phyloP scores from a whole-genome alignment of 2,329 filamentous ascomycete genomes.

The Emergomyces pasteurianus region DNA sequence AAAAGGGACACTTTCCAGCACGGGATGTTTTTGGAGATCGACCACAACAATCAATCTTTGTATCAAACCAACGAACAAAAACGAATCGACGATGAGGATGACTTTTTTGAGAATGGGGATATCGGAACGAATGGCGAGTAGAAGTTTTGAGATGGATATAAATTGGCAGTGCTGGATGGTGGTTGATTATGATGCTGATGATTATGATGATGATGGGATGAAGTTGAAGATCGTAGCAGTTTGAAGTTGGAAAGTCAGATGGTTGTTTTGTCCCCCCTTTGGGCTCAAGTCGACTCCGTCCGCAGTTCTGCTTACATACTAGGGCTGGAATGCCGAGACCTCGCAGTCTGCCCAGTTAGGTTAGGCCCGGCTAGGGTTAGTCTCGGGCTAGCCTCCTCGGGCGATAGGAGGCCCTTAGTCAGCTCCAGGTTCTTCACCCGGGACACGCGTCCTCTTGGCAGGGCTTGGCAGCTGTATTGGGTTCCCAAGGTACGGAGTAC shows the following conservation, averaged over 20 bases:
- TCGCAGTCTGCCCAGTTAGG: too few relatives aligned
- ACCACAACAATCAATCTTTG: too few relatives aligned
- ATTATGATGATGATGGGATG: background rate
- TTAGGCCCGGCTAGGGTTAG: too few relatives aligned
- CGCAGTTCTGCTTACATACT: background rate
- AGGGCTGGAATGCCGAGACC: too few relatives aligned
- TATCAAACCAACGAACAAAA: too few relatives aligned
- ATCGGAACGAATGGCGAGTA: background rate
- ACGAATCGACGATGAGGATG: too few relatives aligned
- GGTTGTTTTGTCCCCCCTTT: too few relatives aligned
- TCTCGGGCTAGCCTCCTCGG: background rate
- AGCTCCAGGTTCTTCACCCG: background rate
- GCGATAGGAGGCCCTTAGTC: background rate
- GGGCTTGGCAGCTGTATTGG: background rate
- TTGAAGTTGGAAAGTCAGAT: too few relatives aligned
- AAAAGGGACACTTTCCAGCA: background rate
- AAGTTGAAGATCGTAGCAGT: background rate
- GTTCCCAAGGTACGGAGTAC: too few relatives aligned
- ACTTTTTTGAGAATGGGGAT: background rate
- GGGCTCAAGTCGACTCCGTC: too few relatives aligned
- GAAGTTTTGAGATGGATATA: background rate
- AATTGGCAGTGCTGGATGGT: background rate
- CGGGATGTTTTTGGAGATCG: too few relatives aligned
- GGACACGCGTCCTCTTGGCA: background rate
- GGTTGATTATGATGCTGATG: background rate